Evolutionary conservation across 495 filamentous ascomycete species (phyloP), one percentile per base, ranked within the genome.

Genomic region (Tuber indicum): DNA sequence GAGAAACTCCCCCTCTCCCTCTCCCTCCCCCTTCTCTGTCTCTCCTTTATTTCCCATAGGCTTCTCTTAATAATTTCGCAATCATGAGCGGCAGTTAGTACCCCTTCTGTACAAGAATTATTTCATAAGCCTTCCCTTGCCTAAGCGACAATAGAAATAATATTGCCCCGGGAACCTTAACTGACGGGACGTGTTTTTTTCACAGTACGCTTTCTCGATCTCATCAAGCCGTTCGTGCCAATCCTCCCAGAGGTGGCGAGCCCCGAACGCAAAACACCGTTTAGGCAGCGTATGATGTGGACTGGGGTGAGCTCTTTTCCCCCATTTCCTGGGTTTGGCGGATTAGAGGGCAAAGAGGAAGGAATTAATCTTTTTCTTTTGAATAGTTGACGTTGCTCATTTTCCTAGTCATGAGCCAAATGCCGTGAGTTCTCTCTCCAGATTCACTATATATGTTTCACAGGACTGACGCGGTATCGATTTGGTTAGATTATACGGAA

Each of bases 351-450:
- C 49, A 41, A 39, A 14, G 73, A 44, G 74, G 71, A 75, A 84
- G 52, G 79, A 76, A 62, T 86, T 88, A 81, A 88, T 79, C 9
- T 44, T 79, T 73, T 70, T 36, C n/a, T 12, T 58, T 58, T 12
- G 75, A 83, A n/a, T 80, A 91, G 89, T 90, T 97, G 86, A 98
- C 95, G 75, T 88, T 98, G 81, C 87, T 98, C 84, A 96, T 98
- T 87, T 99, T 98, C 90, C 88, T 99, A 91, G 95, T 99, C 85
- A 99, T 99, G 96, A 97, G 93, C 87, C 96, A 99, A 87, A 98
- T 99, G 96, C 96, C 96, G 81, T 82, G 77, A 62, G 81, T 82
- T 77, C 42, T 49, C 62, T 70, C 72, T 21, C 6, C 8, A 1
- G 75, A 71, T 74, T 80, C 84, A 21, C 74, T 19, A 72, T 39